Conservation (phyloP, 768 basidiomycete genomes). For the Amyloporia xantha region DNA sequence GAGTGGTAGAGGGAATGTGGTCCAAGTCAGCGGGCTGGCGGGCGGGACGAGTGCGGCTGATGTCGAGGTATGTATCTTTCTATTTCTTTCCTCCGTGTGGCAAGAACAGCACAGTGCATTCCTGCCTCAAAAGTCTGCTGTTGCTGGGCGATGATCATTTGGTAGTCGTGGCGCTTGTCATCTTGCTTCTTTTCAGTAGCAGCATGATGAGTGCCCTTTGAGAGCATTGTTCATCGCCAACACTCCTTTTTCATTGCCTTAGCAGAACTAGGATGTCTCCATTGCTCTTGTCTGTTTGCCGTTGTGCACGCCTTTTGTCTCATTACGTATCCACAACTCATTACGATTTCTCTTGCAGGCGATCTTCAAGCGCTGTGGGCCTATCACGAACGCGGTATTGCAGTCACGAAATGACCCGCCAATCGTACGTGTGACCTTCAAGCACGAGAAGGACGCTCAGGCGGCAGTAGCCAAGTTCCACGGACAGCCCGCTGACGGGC, state of each 20-base stretch:
- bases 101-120: too few relatives aligned
- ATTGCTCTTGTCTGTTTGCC: too few relatives aligned
- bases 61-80: slow-evolving; percentile 41
- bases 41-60: slow-evolving; percentile 76
- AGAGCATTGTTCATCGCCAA: too few relatives aligned
- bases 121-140: too few relatives aligned
- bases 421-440: slow-evolving; percentile 68
- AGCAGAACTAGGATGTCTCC: too few relatives aligned
- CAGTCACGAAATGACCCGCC: slow-evolving; percentile 32
- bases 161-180: background rate
- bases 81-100: background rate
- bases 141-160: slow-evolving; percentile 4
- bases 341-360: slow-evolving; percentile 41
- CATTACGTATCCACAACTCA: too few relatives aligned
- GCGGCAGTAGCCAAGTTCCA: slow-evolving; percentile 71
- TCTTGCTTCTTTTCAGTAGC: too few relatives aligned
- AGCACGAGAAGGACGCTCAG: slow-evolving; percentile 51
- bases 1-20: slow-evolving; percentile 53
- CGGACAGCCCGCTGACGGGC: slow-evolving; percentile 78
- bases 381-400: slow-evolving; percentile 41
- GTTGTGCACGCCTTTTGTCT: too few relatives aligned
- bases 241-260: too few relatives aligned
- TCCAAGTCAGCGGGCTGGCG: slow-evolving; percentile 70
- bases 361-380: slow-evolving; percentile 77
- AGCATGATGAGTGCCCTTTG: too few relatives aligned